Base-by-base conservation (phyloP, 331 rosid species). In the Pyracantha coccinea region DNA sequence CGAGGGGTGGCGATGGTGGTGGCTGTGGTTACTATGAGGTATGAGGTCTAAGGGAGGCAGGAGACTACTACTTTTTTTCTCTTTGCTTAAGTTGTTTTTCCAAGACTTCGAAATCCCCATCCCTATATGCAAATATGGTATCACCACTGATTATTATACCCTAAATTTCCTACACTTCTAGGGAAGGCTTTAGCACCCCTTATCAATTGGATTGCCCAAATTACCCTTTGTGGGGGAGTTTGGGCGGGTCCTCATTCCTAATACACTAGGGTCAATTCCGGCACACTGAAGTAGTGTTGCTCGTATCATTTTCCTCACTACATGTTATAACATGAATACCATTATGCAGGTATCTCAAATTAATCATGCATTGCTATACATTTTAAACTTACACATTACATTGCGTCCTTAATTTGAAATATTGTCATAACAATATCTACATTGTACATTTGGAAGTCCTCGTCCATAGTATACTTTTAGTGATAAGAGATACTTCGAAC, bases 1-100 rank as follows among this genome's bases (percentile, higher is more conserved):
- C 19, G 27, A 75, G 58, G 23, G 84, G 84, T 64, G 74, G 73
- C 65, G 73, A 78, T 72, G 78, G 63, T 21, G 75, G 59, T 35
- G 57, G 57, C 52, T 60, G 81, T 32, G 72, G 86, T 75, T 74
- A 80, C 68, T 79, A 17, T 69, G 76, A 84, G 82, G 76, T 57
- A 41, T 59, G 70, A 79, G 80, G 85, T 81, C 80, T 75, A 66
- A 62, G 78, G 73, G 20, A 29, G 62, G 16, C 28, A 12, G 53
- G 50, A 44, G 16, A 32, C 50, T 41, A 20, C 28, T 20, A 41
- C 47, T 38, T 3, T 68, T 14, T 64, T 23, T 75, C 69, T 73
- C 45, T 82, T 81, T 53, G 54, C 68, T 58, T 55, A 54, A 68
- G 68, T 52, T 33, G 8, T 70, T 66, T 66, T 71, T 54, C 68